Conservation (phyloP, 371 early-diverging fungal genomes). For the Circinella umbellata region DNA sequence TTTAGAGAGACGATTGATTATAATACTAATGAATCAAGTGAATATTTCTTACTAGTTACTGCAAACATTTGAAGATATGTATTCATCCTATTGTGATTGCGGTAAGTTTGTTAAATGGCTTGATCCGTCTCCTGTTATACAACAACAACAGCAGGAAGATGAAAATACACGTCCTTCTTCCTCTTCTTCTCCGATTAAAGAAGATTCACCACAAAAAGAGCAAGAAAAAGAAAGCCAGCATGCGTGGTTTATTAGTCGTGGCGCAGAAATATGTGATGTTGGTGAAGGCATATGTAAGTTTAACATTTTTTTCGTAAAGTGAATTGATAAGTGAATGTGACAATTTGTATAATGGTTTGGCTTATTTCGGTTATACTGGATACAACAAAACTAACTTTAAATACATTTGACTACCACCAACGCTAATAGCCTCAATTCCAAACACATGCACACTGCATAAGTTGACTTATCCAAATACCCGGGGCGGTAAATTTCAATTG, state of each 20-base stretch:
- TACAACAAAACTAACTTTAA: too few relatives aligned
- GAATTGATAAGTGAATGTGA: too few relatives aligned
- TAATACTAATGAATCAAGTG: too few relatives aligned
- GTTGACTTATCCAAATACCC: constrained; percentile 74
- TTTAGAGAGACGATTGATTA: too few relatives aligned
- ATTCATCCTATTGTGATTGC: constrained; percentile 91
- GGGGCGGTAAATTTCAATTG: constrained; percentile 71
- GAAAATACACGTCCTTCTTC: not conserved
- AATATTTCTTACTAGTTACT: constrained; percentile 47
- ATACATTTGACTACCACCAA: too few relatives aligned
- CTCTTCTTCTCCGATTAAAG: constrained; percentile 13
- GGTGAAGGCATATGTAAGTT: constrained; percentile 79
- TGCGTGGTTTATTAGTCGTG: constrained; percentile 84
- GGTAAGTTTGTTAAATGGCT: constrained; percentile 78
- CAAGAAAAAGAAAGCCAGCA: constrained; percentile 34
- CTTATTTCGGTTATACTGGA: too few relatives aligned
- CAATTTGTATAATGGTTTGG: too few relatives aligned
- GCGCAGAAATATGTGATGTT: constrained; percentile 88
- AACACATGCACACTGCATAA: constrained; percentile 85
- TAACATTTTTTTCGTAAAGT: not conserved
- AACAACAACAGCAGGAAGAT: constrained; percentile 7
- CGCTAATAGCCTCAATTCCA: constrained; percentile 64
- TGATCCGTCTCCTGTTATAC: constrained; percentile 47
- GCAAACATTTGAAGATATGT: constrained; percentile 80
- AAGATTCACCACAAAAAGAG: constrained; percentile 3